A percentile compares a stretch with the other conserved stretches of the same genome.
These are phyloP conservation scores for Zarea fungicola DNA, from an alignment of 2,329 filamentous ascomycete species.

Conservation along the genomic window DNA sequence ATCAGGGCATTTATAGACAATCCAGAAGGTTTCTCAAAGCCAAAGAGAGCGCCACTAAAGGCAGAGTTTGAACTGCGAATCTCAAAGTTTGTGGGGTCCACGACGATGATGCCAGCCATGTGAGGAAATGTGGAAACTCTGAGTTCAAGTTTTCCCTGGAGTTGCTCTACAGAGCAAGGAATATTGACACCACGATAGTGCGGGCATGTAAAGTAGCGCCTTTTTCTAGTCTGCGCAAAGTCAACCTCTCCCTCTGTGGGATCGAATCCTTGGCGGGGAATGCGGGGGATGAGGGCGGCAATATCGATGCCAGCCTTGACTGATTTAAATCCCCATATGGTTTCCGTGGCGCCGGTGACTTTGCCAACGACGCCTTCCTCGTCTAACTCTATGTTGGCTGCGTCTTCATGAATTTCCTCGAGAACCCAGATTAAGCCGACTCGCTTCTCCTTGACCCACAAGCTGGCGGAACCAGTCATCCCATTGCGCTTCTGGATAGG, in stretches of 20 bases:
- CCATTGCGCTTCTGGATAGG: conserved; percentile 96
- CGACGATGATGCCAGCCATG: conserved; percentile 92
- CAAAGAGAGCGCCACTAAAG: conserved; percentile 89
- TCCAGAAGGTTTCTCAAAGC: conserved; percentile 77
- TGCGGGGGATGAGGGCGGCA: conserved; percentile 70
- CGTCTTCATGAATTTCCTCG: conserved; percentile 95
- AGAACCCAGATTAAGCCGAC: conserved; percentile 94
- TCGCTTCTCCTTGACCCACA: conserved; percentile 98
- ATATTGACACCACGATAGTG: conserved; percentile 74
- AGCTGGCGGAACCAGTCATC: conserved; percentile 80
- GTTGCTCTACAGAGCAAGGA: conserved; percentile 73
- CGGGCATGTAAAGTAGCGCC: conserved; percentile 79
- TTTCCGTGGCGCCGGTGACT: conserved; percentile 68
- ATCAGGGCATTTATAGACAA: conserved; percentile 74
- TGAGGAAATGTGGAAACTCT: conserved; percentile 92
- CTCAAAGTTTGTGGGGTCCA: conserved; percentile 70
- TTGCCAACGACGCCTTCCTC: conserved; percentile 69
- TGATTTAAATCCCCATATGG: conserved; percentile 77
- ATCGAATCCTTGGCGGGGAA: conserved; percentile 71
- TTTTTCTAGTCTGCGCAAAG: conserved; percentile 65
- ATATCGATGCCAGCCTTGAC: conserved; percentile 67
- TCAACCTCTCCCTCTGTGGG: conserved; percentile 69
- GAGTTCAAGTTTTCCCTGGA: conserved; percentile 64
- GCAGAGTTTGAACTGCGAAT: conserved; percentile 93
- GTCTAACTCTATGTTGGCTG: conserved; percentile 71